These are phyloP conservation scores for Hypomontagnella submonticulosa DNA, from an alignment of 495 filamentous ascomycete species.

Conservation along the genomic window DNA sequence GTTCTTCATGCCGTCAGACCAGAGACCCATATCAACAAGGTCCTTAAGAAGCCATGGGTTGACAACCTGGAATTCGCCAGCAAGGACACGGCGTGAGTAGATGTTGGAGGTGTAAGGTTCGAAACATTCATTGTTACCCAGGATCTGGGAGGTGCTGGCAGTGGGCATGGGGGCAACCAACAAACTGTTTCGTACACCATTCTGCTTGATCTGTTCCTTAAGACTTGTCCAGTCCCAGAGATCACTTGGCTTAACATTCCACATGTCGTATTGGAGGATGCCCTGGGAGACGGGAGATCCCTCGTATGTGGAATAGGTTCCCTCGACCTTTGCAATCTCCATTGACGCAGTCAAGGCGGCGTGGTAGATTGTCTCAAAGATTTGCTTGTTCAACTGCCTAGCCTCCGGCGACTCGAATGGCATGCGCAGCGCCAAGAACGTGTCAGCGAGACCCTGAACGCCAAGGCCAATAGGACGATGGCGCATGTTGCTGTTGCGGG, in stretches of 20 bases:
- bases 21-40: constrained; percentile 95
- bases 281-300: constrained; percentile 95
- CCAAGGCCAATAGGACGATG: constrained; percentile 94
- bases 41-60: constrained; percentile 99
- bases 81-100: constrained; percentile 97
- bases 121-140: constrained; percentile 99
- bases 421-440: constrained; percentile 94
- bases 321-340: constrained; percentile 82
- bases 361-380: constrained; percentile 99
- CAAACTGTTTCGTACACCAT: constrained; percentile 93
- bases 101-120: constrained; percentile 99
- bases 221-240: constrained; percentile 96
- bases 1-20: constrained; percentile 99
- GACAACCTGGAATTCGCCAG: constrained; percentile 98
- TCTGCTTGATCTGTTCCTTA: constrained; percentile 89
- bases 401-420: constrained; percentile 97
- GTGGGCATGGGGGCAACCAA: constrained; percentile 98
- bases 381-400: constrained; percentile 92
- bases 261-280: constrained; percentile 98
- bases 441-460: constrained; percentile 98
- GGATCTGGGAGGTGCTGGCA: constrained; percentile 93
- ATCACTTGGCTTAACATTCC: constrained; percentile 89
- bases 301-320: constrained; percentile 88
- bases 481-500: constrained; percentile 92
- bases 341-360: constrained; percentile 89